Conservation (phyloP, 2,329 filamentous ascomycete genomes). For the Pseudogymnoascus sp. region DNA sequence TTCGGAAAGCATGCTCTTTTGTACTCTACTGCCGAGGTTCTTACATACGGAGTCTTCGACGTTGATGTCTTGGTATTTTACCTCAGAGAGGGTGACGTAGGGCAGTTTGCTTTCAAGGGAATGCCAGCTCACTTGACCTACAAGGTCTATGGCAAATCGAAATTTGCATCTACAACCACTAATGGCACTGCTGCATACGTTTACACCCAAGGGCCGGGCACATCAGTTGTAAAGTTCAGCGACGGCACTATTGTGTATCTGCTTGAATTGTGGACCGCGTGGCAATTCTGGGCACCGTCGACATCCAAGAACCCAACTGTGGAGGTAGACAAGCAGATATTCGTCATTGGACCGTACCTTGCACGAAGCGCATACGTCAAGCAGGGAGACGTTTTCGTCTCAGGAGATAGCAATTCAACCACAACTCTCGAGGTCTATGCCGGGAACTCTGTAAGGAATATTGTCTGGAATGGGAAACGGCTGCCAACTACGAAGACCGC, state of each 20-base stretch:
- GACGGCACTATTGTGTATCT: conserved; percentile 45
- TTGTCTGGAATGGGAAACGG: conserved; percentile 40
- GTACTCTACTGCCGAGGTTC: conserved; percentile 45
- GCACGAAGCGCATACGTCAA: conserved; percentile 35
- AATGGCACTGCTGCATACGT: conserved; percentile 31
- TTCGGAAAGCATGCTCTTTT: conserved; percentile 41
- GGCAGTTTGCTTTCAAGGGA: conserved; percentile 42
- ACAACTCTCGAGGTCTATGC: conserved; percentile 38
- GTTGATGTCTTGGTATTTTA: conserved; percentile 42
- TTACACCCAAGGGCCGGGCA: conserved; percentile 41
- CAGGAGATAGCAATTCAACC: conserved; percentile 35
- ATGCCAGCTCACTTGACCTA: conserved; percentile 31
- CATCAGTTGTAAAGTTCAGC: conserved; percentile 41
- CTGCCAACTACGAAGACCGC: conserved; percentile 32
- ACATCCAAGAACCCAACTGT: conserved; percentile 40
- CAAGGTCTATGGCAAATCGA: conserved; percentile 34
- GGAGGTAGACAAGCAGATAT: conserved; percentile 38
- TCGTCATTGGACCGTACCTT: conserved; percentile 39
- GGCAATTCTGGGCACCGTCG: conserved; percentile 49
- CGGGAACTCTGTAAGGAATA: conserved; percentile 33
- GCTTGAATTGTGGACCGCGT: conserved; percentile 46
- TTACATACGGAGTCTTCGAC: conserved; percentile 41
- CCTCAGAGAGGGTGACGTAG: conserved; percentile 40
- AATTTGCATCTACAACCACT: conserved; percentile 27
- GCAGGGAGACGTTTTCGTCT: conserved; percentile 29